Evolutionary conservation across 1,139 yeast species (phyloP).

Genomic region (Spathaspora sp.): DNA sequence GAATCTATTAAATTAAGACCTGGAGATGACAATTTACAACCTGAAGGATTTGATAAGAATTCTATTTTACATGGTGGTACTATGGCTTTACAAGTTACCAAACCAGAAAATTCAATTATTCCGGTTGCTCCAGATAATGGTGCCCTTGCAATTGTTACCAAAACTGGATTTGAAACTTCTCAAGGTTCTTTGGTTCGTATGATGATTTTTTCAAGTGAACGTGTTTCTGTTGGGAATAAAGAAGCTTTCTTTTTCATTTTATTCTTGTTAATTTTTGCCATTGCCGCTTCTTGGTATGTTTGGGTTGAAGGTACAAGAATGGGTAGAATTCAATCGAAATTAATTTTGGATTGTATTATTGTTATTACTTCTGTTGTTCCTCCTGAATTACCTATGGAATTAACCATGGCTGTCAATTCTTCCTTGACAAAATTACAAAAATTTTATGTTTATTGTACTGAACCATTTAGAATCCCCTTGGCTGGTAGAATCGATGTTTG

Average conservation of each 20-base stretch:
- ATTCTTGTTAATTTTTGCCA: conserved; percentile 85
- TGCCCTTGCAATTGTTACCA: conserved; percentile 85
- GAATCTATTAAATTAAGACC: conserved; percentile 90
- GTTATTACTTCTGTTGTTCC: conserved; percentile 98
- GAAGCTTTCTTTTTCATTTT: conserved; percentile 92
- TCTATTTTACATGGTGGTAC: conserved; percentile 96
- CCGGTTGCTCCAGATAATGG: conserved; percentile 84
- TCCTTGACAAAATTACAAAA: conserved; percentile 87
- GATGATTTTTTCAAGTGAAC: conserved; percentile 95
- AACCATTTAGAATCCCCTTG: conserved; percentile 95
- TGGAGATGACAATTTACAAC: conserved; percentile 58
- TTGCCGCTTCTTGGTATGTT: conserved; percentile 96
- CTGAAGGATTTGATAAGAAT: conserved; percentile 86
- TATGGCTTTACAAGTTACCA: conserved; percentile 86
- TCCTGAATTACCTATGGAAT: conserved; percentile 98
- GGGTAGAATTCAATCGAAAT: conserved; percentile 93
- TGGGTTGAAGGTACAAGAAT: conserved; percentile 97
- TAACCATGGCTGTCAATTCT: conserved; percentile 95
- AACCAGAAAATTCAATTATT: conserved; percentile 48
- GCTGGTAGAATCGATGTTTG: conserved; percentile 99
- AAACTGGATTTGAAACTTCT: conserved; percentile 96
- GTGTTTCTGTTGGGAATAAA: conserved; percentile 93
- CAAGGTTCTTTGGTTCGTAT: conserved; percentile 98
- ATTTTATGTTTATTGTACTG: conserved; percentile 92
- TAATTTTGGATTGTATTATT: conserved; percentile 91